phyloP scores from a whole-genome alignment of 306 rosid genomes.

The Canavalia gladiata region DNA sequence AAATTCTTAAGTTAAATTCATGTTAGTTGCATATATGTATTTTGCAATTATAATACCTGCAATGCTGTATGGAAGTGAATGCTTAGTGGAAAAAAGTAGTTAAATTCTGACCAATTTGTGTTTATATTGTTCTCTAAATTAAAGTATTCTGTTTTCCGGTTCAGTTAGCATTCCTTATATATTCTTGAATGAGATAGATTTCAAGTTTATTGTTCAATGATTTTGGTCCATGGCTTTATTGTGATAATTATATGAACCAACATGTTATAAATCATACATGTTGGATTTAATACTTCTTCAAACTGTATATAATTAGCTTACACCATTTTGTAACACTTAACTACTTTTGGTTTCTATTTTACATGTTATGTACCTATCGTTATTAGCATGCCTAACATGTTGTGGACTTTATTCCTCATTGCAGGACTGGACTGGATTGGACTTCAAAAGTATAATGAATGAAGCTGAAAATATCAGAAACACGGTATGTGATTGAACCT shows the following conservation, averaged over 20 bases:
- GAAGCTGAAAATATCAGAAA: slow-evolving; percentile 88
- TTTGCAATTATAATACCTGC: neutral
- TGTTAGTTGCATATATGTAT: slow-evolving; percentile 18
- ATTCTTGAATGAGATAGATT: slow-evolving; percentile 23
- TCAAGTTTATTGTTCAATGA: slow-evolving; percentile 36
- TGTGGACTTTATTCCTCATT: slow-evolving; percentile 41
- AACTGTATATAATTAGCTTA: slow-evolving; percentile 23
- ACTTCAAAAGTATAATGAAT: slow-evolving; percentile 85
- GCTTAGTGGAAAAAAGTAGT: neutral
- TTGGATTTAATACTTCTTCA: slow-evolving; percentile 18
- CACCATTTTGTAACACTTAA: slow-evolving; percentile 9
- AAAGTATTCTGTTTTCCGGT: neutral
- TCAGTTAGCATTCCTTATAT: slow-evolving; percentile 19
- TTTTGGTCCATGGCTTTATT: slow-evolving; percentile 21
- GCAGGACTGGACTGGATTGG: slow-evolving; percentile 98
- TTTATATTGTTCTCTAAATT: slow-evolving; percentile 19
- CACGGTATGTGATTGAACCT: slow-evolving; percentile 69
- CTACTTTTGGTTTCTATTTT: slow-evolving; percentile 36
- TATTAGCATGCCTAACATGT: slow-evolving; percentile 18
- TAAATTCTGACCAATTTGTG: slow-evolving; percentile 24
- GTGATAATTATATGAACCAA: slow-evolving; percentile 26
- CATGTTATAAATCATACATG: neutral
- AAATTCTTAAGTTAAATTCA: slow-evolving; percentile 36
- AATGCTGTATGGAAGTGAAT: slow-evolving; percentile 3
- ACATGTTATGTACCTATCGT: neutral